Conservation (phyloP, 768 basidiomycete species). For the Lentinula detonsa region DNA sequence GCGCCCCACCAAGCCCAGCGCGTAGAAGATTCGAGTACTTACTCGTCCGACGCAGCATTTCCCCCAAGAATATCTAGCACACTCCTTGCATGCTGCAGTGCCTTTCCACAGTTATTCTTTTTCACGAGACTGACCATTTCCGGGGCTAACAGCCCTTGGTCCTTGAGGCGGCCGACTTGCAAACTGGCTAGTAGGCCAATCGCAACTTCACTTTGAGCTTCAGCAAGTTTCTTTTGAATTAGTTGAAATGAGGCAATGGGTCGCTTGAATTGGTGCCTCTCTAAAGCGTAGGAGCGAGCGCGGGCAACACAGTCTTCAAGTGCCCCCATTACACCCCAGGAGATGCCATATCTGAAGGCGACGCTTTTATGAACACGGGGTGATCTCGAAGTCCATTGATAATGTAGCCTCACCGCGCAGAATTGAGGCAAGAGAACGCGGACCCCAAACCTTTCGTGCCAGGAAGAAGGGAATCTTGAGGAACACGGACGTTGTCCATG, state of each 20-base stretch:
- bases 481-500: conserved; percentile 85
- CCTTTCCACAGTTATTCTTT: conserved; percentile 94
- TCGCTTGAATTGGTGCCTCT: conserved; percentile 84
- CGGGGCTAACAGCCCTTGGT: conserved; percentile 61
- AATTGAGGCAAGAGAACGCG: conserved; percentile 91
- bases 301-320: conserved; percentile 84
- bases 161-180: conserved; percentile 86
- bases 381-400: not conserved
- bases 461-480: conserved; percentile 70
- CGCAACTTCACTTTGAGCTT: conserved; percentile 83
- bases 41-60: conserved; percentile 93
- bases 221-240: conserved; percentile 95
- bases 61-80: conserved; percentile 91
- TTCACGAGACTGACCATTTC: conserved; percentile 97
- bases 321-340: conserved; percentile 95
- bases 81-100: conserved; percentile 72
- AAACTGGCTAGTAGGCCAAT: conserved; percentile 72
- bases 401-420: conserved; percentile 49
- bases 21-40: conserved; percentile 19
- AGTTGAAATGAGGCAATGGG: conserved; percentile 94
- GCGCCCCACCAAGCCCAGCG: not conserved
- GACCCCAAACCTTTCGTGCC: conserved; percentile 72
- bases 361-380: not conserved
- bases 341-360: conserved; percentile 65
- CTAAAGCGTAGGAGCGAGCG: conserved; percentile 79